Evolutionary conservation across 1,284 basidiomycete species (phyloP).

Genomic region (Porodaedalea pini): DNA sequence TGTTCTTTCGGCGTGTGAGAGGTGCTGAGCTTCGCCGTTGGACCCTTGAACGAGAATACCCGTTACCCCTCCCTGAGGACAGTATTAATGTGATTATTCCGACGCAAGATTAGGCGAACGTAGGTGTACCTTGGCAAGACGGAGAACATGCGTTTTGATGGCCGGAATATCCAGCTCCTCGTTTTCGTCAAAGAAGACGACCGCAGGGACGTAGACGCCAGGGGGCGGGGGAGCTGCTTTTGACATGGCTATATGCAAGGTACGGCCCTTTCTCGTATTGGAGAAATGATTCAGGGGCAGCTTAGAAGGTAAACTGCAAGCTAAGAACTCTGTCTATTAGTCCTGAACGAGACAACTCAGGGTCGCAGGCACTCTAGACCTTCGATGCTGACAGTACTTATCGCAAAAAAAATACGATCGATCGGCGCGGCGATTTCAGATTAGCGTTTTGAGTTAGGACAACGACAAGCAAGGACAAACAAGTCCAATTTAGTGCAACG

Average conservation of each 20-base stretch:
- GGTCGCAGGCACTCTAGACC: too few species aligned
- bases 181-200: conserved; percentile 63
- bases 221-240: conserved; percentile 44
- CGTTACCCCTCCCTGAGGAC: conserved; percentile 57
- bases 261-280: too few species aligned
- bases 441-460: too few species aligned
- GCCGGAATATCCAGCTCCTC: conserved; percentile 62
- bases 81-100: not conserved
- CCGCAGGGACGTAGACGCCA: conserved; percentile 72
- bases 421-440: too few species aligned
- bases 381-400: too few species aligned
- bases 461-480: too few species aligned
- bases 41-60: conserved; percentile 76
- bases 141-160: conserved; percentile 60
- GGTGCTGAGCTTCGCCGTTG: conserved; percentile 78
- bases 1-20: conserved; percentile 67
- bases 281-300: too few species aligned
- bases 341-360: too few species aligned
- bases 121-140: conserved; percentile 54
- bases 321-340: too few species aligned
- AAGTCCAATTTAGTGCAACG: too few species aligned
- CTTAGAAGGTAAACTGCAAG: too few species aligned
- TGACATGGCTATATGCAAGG: not conserved
- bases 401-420: too few species aligned
- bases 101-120: not conserved